Percentiles rank a stretch among this genome's conserved stretches.
Evolutionary conservation across 2,329 filamentous ascomycete genomes (phyloP).

Genomic region (Chaetomiaceae sp.): DNA sequence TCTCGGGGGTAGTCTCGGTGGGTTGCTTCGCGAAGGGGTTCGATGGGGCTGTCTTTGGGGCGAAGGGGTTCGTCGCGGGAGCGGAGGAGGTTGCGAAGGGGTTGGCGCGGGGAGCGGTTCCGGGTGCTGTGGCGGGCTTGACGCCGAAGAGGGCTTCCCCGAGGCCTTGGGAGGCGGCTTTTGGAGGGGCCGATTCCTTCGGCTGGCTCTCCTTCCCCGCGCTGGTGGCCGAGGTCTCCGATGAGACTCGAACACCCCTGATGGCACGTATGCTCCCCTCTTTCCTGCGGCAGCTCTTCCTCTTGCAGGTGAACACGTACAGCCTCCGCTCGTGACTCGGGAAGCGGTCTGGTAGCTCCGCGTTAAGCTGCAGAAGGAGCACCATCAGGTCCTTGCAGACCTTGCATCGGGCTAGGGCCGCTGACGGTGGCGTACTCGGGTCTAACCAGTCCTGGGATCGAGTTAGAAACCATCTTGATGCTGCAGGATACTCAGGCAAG

Average conservation of each 20-base stretch:
- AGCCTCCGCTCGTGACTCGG: constrained; percentile 81
- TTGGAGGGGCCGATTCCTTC: constrained; percentile 31
- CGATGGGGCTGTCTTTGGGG: constrained; percentile 20
- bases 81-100: constrained; percentile 27
- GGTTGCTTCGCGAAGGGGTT: constrained; percentile 43
- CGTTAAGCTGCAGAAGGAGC: constrained; percentile 85
- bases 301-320: constrained; percentile 79
- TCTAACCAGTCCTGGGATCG: constrained; percentile 73
- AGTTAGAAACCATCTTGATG: constrained; percentile 19
- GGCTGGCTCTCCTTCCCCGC: constrained; percentile 30
- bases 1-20: background rate
- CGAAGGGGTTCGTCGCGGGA: constrained; percentile 45
- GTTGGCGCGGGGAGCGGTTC: constrained; percentile 13
- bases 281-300: constrained; percentile 74
- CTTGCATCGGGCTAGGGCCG: constrained; percentile 76
- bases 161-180: constrained; percentile 41
- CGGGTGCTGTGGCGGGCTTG: constrained; percentile 39
- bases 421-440: constrained; percentile 64
- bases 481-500: background rate
- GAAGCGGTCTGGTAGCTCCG: constrained; percentile 80
- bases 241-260: constrained; percentile 59
- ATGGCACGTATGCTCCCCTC: constrained; percentile 75
- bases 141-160: constrained; percentile 69
- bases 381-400: constrained; percentile 80
- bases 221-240: constrained; percentile 26